Percentiles rank a stretch among this genome's conserved stretches.
phyloP scores from a whole-genome alignment of 768 basidiomycete species.

The Termitomyces bulborhizus region DNA sequence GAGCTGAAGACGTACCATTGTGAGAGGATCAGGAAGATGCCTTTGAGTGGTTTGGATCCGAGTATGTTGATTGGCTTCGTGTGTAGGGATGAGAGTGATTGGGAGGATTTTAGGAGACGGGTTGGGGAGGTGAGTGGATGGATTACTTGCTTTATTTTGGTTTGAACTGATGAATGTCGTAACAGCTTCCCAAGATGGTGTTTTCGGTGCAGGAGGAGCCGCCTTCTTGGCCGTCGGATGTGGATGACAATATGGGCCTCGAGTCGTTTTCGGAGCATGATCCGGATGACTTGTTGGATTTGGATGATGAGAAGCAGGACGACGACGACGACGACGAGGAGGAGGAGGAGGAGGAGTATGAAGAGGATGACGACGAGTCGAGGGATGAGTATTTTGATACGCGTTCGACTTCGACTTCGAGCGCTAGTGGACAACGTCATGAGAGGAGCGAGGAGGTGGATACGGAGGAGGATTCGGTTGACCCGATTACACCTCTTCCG shows the following conservation, averaged over 20 bases:
- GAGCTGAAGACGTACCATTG: slow-evolving; percentile 95
- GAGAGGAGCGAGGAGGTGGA: slow-evolving; percentile 45
- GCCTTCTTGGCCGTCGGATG: slow-evolving; percentile 74
- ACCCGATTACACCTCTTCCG: slow-evolving; percentile 65
- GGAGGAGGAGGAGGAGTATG: slow-evolving; percentile 25
- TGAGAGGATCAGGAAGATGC: slow-evolving; percentile 96
- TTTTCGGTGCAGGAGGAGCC: slow-evolving; percentile 88
- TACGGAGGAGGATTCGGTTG: slow-evolving; percentile 68
- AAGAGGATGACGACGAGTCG: slow-evolving; percentile 18
- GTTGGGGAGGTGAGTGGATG: slow-evolving; percentile 57
- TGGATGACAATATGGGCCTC: slow-evolving; percentile 70
- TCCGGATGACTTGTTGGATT: slow-evolving; percentile 38
- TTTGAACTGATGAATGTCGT: neutral
- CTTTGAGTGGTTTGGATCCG: slow-evolving; percentile 82
- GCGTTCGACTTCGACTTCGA: slow-evolving; percentile 39
- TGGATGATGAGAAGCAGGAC: slow-evolving; percentile 26
- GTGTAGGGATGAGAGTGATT: slow-evolving; percentile 77
- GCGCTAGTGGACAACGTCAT: slow-evolving; percentile 18
- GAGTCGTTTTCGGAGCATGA: slow-evolving; percentile 81
- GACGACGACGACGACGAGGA: slow-evolving; percentile 13
- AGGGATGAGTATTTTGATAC: slow-evolving; percentile 52
- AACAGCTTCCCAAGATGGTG: slow-evolving; percentile 57
- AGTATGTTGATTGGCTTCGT: slow-evolving; percentile 97
- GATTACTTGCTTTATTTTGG: neutral
- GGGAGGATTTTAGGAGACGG: slow-evolving; percentile 71